phyloP scores from a whole-genome alignment of 805 yeast genomes.

The Metschnikowia matae region DNA sequence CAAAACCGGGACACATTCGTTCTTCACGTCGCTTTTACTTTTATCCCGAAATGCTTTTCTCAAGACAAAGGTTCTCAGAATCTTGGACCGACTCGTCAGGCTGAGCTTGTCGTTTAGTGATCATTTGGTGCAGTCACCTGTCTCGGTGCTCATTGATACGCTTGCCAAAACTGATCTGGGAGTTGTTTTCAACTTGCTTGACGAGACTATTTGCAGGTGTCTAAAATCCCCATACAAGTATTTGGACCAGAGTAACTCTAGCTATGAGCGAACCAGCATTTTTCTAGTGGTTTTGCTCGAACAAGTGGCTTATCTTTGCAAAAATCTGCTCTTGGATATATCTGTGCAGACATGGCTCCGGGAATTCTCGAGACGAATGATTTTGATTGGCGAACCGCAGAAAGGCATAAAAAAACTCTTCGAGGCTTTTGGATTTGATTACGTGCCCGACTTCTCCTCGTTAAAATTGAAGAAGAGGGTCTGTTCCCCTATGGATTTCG shows the following conservation, averaged over 20 bases:
- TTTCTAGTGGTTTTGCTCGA: conserved; percentile 47
- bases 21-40: conserved; percentile 64
- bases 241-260: conserved; percentile 48
- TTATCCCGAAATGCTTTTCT: conserved; percentile 25
- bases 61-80: conserved; percentile 7
- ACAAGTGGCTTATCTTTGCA: conserved; percentile 55
- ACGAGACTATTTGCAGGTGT: conserved; percentile 70
- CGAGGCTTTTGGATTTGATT: conserved; percentile 5
- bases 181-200: conserved; percentile 60
- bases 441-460: conserved; percentile 1
- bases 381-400: conserved; percentile 58
- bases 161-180: conserved; percentile 22
- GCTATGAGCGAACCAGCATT: conserved; percentile 31
- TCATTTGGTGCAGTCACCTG: conserved; percentile 48
- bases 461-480: conserved; percentile 6
- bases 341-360: conserved; percentile 46
- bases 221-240: conserved; percentile 80
- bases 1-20: conserved; percentile 43
- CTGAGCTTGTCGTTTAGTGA: conserved; percentile 12
- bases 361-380: conserved; percentile 43
- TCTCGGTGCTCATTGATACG: conserved; percentile 51
- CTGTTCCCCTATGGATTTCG: conserved; percentile 44
- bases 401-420: conserved; percentile 19
- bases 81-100: conserved; percentile 13
- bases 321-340: conserved; percentile 19